phyloP scores from a whole-genome alignment of 495 filamentous ascomycete species.

The Chaetomium tenue region DNA sequence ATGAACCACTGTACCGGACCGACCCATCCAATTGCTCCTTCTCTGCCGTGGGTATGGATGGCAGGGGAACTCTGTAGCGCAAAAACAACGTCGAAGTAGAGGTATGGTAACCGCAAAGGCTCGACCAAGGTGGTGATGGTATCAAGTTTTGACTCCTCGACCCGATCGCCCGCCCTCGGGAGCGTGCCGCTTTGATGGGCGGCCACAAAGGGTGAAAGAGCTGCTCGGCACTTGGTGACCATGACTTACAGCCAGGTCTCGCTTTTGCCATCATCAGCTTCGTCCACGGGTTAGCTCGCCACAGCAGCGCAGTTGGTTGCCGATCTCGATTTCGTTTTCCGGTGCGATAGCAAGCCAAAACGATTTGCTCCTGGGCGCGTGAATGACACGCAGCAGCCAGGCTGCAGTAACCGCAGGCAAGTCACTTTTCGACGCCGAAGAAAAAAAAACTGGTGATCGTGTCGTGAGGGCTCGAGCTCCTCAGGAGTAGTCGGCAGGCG shows the following conservation, averaged over 20 bases:
- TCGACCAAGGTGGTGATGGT: background rate
- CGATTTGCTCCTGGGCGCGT: background rate
- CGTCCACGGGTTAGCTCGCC: background rate
- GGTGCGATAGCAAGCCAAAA: background rate
- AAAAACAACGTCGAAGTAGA: background rate
- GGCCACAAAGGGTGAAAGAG: background rate
- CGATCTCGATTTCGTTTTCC: background rate
- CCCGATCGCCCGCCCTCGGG: background rate
- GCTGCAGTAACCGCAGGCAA: background rate
- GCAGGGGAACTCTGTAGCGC: background rate
- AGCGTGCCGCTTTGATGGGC: background rate
- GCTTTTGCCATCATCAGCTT: background rate
- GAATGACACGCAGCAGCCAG: background rate
- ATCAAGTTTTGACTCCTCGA: background rate
- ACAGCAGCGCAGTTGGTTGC: background rate
- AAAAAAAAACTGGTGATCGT: background rate
- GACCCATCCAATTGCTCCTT: constrained; percentile 4
- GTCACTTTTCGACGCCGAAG: background rate
- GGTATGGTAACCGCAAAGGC: background rate
- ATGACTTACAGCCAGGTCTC: background rate
- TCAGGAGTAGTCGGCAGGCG: background rate
- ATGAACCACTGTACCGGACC: background rate
- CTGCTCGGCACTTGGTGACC: background rate
- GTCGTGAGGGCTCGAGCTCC: background rate
- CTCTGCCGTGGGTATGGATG: constrained; percentile 10